Evolutionary conservation across 768 basidiomycete species (phyloP).

Genomic region (Amanita polypyramis): DNA sequence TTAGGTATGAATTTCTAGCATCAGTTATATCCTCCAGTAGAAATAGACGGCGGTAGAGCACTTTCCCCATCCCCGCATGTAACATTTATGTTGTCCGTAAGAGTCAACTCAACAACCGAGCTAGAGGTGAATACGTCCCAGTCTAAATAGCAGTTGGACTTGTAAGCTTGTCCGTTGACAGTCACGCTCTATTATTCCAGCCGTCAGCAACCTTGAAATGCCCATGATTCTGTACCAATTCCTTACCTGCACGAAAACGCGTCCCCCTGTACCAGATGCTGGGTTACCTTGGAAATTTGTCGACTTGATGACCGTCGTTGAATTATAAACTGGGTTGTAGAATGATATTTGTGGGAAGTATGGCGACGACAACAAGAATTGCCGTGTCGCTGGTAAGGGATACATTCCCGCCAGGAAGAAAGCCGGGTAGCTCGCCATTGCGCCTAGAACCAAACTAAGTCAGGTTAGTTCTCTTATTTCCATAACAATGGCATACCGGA

Average conservation of each 20-base stretch:
- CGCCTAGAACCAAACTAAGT: constrained; percentile 25
- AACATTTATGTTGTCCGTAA: constrained; percentile 42
- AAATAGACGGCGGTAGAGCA: constrained; percentile 50
- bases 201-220: background rate
- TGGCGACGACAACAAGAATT: constrained; percentile 50
- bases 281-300: constrained; percentile 45
- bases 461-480: constrained; percentile 16
- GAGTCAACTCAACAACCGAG: constrained; percentile 41
- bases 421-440: constrained; percentile 51
- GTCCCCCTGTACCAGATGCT: constrained; percentile 36
- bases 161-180: constrained; percentile 45
- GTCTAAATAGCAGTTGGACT: constrained; percentile 55
- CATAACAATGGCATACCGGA: constrained; percentile 13
- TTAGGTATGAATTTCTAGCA: background rate
- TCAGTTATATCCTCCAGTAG: constrained; percentile 49
- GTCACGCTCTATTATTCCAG: constrained; percentile 35
- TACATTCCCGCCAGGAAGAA: constrained; percentile 55
- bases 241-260: constrained; percentile 45
- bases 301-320: constrained; percentile 43
- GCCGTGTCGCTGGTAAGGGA: constrained; percentile 50
- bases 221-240: background rate
- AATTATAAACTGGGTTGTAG: constrained; percentile 46
- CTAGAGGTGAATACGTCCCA: constrained; percentile 53
- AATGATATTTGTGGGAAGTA: constrained; percentile 53
- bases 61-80: constrained; percentile 35